Evolutionary conservation across 129 eudicot species (phyloP), one percentile per base, ranked within the genome.

Genomic region (Centrapalus pauciflorus): DNA sequence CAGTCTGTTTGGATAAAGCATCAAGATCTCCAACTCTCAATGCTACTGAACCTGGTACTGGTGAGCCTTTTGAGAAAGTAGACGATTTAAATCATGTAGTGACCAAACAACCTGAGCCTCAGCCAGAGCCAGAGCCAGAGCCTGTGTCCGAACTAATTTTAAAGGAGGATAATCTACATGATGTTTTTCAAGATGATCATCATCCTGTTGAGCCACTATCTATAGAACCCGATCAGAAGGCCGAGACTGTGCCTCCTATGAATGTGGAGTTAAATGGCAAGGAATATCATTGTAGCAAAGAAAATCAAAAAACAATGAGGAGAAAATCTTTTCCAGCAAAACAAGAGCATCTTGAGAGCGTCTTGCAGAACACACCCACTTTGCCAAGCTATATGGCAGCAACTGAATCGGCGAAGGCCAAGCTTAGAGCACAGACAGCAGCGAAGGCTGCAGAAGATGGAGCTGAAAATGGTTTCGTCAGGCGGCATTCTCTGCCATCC

Each of bases 341-440:
- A 75, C 88, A 75, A 37, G 95, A 89, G 50, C 55, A 10, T 76
- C 40, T 81, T 2, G 95, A 86, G 80, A 81, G 80, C 58, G 80
- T 77, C 41, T 69, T 82, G 13, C 85, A 75, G 79, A 86, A 75
- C 50, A 58, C 83, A 4, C 85, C 87, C 8, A 71, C 81, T 17
- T 59, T 90, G 82, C 97, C 97, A 26, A 90, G 97, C 59, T 90
- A 90, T 73, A 90, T 90, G 97, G 84, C 86, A 13, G 97, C 97
- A 8, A 90, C 97, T 55, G 77, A 79, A 71, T 87, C 97, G 30
- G 95, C 89, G 7, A 90, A 90, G 77, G 97, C 97, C 26, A 90
- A 87, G 77, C 92, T 90, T 49, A 86, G 92, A 59, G 89, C 81
- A 21, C 95, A 84, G 66, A 45, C 74, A 11, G 87, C 70, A 10